A percentile compares a stretch with the other conserved stretches of the same genome.
Conservation (phyloP, 306 rosid genomes). For the Vigna hirtella region DNA sequence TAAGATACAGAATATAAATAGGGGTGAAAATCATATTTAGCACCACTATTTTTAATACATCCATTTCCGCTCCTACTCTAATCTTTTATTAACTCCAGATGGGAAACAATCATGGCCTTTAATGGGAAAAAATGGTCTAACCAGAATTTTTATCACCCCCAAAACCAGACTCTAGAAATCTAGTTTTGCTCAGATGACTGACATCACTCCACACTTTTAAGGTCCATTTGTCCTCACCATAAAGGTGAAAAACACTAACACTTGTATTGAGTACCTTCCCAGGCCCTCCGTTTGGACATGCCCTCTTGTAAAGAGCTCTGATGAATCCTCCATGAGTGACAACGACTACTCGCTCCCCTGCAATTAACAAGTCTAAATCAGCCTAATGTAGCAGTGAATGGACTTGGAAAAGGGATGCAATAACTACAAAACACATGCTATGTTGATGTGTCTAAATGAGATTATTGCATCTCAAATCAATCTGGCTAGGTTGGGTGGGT, state of each 20-base stretch:
- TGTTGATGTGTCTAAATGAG: constrained; percentile 6
- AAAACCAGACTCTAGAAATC: constrained; percentile 71
- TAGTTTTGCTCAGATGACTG: constrained; percentile 70
- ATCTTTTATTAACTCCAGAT: constrained; percentile 14
- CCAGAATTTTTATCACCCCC: constrained; percentile 88
- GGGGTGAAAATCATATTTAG: constrained; percentile 17
- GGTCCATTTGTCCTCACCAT: constrained; percentile 67
- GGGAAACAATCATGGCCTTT: constrained; percentile 38
- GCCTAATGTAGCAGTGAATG: constrained; percentile 8
- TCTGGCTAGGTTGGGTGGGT: not conserved
- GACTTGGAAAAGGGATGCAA: constrained; percentile 1
- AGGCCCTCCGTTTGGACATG: constrained; percentile 55
- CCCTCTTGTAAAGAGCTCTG: constrained; percentile 61
- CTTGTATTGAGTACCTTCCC: constrained; percentile 74
- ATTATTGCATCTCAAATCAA: constrained; percentile 31
- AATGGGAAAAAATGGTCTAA: constrained; percentile 54
- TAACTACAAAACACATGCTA: not conserved
- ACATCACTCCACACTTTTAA: constrained; percentile 80
- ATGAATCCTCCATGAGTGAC: constrained; percentile 86
- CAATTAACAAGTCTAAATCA: constrained; percentile 38
- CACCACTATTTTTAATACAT: not conserved
- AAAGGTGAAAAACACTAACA: constrained; percentile 70
- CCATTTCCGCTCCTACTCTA: constrained; percentile 15
- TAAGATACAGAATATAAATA: constrained; percentile 9
- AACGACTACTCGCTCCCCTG: constrained; percentile 75